phyloP scores from a whole-genome alignment of 805 yeast genomes.

The Myxozyma neglecta region DNA sequence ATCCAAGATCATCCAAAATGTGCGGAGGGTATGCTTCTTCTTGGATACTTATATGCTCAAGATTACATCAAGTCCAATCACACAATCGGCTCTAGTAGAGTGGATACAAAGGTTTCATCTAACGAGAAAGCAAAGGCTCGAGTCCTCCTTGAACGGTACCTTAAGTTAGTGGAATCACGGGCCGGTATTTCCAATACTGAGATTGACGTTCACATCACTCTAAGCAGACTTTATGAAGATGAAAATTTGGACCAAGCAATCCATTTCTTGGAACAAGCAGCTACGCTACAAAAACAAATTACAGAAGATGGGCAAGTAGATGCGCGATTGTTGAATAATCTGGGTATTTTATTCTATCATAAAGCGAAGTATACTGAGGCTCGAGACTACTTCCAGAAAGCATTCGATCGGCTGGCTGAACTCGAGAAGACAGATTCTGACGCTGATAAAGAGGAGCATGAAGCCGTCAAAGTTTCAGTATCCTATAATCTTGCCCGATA shows the following conservation, averaged over 20 bases:
- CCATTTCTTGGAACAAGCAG: constrained; percentile 59
- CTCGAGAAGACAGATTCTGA: not conserved
- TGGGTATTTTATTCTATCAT: constrained; percentile 78
- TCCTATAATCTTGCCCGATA: constrained; percentile 78
- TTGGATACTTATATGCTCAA: constrained; percentile 69
- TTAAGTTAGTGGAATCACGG: constrained; percentile 57
- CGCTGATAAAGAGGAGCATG: constrained; percentile 38
- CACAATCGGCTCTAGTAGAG: constrained; percentile 19
- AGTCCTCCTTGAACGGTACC: constrained; percentile 65
- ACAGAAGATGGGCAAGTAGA: constrained; percentile 32
- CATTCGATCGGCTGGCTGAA: constrained; percentile 42
- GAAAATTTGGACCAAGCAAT: constrained; percentile 66
- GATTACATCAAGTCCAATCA: constrained; percentile 43
- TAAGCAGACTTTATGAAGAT: constrained; percentile 70
- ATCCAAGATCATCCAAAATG: constrained; percentile 65
- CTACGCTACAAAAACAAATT: constrained; percentile 49
- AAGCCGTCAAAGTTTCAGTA: constrained; percentile 45
- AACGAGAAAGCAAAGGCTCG: constrained; percentile 54
- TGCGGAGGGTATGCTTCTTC: constrained; percentile 64
- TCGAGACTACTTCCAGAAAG: constrained; percentile 52
- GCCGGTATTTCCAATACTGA: constrained; percentile 54
- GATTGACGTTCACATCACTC: constrained; percentile 64
- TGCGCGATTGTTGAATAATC: constrained; percentile 63
- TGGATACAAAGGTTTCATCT: constrained; percentile 34
- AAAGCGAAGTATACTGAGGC: constrained; percentile 63